Evolutionary conservation across 78 protist species (phyloP).

Genomic region (Salpingoeca rosetta): DNA sequence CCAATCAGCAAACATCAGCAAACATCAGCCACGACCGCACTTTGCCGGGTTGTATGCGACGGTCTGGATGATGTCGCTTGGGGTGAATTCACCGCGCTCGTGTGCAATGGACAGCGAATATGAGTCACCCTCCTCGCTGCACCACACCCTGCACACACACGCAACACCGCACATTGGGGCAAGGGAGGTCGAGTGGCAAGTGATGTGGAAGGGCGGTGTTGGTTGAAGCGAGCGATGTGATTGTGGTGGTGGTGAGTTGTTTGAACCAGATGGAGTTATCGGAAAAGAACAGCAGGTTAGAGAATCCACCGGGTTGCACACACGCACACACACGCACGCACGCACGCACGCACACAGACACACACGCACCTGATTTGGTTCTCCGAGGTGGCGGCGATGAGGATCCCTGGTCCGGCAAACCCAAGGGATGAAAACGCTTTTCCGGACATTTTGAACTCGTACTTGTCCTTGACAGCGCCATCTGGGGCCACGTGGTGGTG

Average conservation of each 20-base stretch:
- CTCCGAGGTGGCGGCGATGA: background rate
- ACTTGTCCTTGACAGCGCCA: background rate
- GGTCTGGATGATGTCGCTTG: background rate
- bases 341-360: background rate
- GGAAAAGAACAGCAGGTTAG: background rate
- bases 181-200: constrained; percentile 7
- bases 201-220: background rate
- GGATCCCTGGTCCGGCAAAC: background rate
- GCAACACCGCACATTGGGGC: constrained; percentile 13
- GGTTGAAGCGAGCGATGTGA: background rate
- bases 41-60: background rate
- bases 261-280: background rate
- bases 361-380: background rate
- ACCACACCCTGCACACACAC: constrained; percentile 14
- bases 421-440: background rate
- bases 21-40: too few relatives aligned
- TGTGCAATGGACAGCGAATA: background rate
- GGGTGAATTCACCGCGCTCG: background rate
- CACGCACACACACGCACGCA: background rate
- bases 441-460: background rate
- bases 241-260: background rate
- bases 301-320: background rate
- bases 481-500: background rate
- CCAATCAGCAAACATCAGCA: too few relatives aligned
- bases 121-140: background rate